A percentile compares a stretch with the other conserved stretches of the same genome.
phyloP scores from a whole-genome alignment of 2,329 filamentous ascomycete genomes.

The Ophiostoma sp. region DNA sequence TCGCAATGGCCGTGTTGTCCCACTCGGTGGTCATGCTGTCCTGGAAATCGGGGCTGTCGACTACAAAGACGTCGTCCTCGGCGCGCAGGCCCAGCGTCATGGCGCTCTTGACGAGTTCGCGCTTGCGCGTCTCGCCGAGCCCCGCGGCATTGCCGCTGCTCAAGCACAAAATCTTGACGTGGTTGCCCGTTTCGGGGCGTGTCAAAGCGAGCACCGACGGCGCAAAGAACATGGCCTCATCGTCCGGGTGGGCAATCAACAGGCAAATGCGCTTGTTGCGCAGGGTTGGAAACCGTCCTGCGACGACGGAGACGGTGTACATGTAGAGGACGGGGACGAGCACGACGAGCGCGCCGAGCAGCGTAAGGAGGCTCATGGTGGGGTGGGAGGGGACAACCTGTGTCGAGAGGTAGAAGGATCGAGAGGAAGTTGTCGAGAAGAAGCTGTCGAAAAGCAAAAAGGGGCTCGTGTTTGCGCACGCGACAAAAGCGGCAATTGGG shows the following conservation, averaged over 20 bases:
- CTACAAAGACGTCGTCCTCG: conserved; percentile 79
- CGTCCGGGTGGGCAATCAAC: conserved; percentile 94
- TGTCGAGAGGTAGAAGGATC: neutral
- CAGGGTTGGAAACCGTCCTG: conserved; percentile 63
- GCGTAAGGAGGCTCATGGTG: conserved; percentile 7
- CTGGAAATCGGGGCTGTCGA: conserved; percentile 79
- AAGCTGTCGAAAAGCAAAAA: neutral
- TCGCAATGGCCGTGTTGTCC: conserved; percentile 69
- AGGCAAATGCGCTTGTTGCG: conserved; percentile 84
- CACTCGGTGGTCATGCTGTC: conserved; percentile 85
- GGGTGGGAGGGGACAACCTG: neutral
- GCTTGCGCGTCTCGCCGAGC: conserved; percentile 76
- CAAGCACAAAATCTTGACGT: conserved; percentile 90
- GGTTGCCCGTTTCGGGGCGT: conserved; percentile 75
- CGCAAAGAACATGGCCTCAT: conserved; percentile 99
- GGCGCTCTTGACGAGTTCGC: conserved; percentile 80
- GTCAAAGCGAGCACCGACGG: conserved; percentile 86
- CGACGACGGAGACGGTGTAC: conserved; percentile 50
- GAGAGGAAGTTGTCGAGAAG: neutral
- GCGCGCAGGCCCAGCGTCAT: conserved; percentile 71
- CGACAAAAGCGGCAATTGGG: neutral
- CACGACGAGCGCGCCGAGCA: conserved; percentile 37
- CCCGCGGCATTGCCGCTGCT: conserved; percentile 89
- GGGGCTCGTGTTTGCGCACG: neutral
- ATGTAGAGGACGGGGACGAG: conserved; percentile 54